Conservation (phyloP, 768 basidiomycete species). For the Panaeolus papilionaceus region DNA sequence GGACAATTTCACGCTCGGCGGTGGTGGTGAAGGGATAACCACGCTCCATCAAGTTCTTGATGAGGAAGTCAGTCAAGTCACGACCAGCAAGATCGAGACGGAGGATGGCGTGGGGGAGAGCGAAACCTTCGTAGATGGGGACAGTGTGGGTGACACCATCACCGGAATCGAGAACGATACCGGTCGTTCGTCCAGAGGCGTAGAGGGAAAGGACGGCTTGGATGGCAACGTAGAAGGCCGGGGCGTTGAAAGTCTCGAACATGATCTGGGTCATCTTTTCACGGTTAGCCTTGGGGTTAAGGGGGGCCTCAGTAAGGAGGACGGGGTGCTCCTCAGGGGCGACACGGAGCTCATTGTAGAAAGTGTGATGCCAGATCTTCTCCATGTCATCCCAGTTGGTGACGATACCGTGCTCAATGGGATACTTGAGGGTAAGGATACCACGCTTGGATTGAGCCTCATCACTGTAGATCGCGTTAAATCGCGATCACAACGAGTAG, state of each 20-base stretch:
- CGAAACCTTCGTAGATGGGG: constrained; percentile 95
- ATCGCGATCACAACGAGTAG: constrained; percentile 6
- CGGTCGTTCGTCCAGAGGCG: constrained; percentile 94
- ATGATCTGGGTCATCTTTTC: constrained; percentile 97
- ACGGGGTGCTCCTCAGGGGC: constrained; percentile 94
- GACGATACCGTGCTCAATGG: constrained; percentile 93
- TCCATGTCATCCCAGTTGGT: constrained; percentile 99
- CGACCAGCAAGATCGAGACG: constrained; percentile 93
- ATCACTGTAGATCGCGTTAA: constrained; percentile 29
- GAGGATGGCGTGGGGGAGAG: constrained; percentile 91
- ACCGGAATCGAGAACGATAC: constrained; percentile 94
- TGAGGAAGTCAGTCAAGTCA: constrained; percentile 84
- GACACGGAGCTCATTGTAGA: constrained; percentile 95
- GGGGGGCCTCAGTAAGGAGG: constrained; percentile 88
- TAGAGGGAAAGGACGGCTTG: constrained; percentile 92
- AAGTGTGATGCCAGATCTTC: constrained; percentile 98
- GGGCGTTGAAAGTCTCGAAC: constrained; percentile 95
- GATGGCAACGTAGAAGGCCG: constrained; percentile 91
- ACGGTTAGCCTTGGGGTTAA: constrained; percentile 92
- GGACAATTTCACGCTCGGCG: constrained; percentile 92
- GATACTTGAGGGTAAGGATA: constrained; percentile 92
- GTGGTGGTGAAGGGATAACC: constrained; percentile 95
- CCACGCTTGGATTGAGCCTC: constrained; percentile 69
- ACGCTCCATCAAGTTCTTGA: constrained; percentile 88
- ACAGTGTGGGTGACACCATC: constrained; percentile 97